A percentile compares a stretch with the other conserved stretches of the same genome.
These are phyloP conservation scores for Drechmeria coniospora DNA, from an alignment of 2,329 filamentous ascomycete species.

Conservation along the genomic window DNA sequence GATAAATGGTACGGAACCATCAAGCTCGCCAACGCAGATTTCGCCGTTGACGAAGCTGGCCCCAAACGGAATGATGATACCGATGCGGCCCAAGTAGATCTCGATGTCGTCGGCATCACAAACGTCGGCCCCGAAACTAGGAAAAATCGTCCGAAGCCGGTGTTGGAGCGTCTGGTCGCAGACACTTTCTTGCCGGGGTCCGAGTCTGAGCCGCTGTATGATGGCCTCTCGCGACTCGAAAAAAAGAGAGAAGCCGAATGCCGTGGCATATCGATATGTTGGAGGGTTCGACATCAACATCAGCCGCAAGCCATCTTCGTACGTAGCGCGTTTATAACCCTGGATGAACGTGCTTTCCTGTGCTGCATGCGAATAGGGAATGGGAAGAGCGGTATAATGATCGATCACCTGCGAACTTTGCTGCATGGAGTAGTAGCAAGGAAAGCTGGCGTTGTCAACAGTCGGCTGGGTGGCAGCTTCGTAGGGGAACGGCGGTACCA, in stretches of 20 bases:
- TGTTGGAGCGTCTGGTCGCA: conserved; percentile 27
- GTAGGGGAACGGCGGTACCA: too few relatives aligned
- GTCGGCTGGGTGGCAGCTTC: conserved; percentile 37
- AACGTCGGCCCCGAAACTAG: conserved; percentile 58
- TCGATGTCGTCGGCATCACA: conserved; percentile 67
- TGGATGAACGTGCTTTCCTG: conserved; percentile 55
- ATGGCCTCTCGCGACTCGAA: conserved; percentile 38
- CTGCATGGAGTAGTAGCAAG: conserved; percentile 18
- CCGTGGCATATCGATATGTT: conserved; percentile 30
- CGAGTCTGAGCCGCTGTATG: conserved; percentile 20
- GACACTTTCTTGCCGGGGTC: conserved; percentile 26
- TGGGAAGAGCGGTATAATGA: conserved; percentile 20
- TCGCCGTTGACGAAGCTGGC: conserved; percentile 46
- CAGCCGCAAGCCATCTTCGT: conserved; percentile 48
- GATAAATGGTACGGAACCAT: not conserved
- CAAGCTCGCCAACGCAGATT: conserved; percentile 29
- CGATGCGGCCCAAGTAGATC: conserved; percentile 49
- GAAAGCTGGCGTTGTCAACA: conserved; percentile 37
- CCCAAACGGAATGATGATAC: conserved; percentile 44
- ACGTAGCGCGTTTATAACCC: conserved; percentile 48
- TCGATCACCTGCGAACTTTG: conserved; percentile 6
- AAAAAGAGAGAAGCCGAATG: conserved; percentile 56
- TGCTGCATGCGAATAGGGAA: conserved; percentile 41
- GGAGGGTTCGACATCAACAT: conserved; percentile 34
- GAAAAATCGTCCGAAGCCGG: conserved; percentile 35